Evolutionary conservation across 805 yeast species (phyloP).

Genomic region (Hyphopichia homilentoma): DNA sequence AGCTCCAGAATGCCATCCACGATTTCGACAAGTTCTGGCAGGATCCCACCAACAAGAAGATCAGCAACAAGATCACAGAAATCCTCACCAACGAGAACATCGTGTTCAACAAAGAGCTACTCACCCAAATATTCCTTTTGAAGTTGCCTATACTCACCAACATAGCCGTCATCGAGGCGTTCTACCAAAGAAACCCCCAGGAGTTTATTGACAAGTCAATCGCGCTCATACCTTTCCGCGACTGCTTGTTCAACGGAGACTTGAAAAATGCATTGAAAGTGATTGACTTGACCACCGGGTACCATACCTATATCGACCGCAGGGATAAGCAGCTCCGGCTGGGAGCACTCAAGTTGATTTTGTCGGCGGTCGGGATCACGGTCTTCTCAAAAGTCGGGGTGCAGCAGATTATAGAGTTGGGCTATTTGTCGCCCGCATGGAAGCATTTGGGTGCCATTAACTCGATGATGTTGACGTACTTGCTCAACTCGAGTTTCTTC

Average conservation of each 20-base stretch:
- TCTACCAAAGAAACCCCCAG: constrained; percentile 21
- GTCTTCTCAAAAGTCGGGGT: constrained; percentile 41
- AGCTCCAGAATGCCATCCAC: constrained; percentile 13
- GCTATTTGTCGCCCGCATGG: constrained; percentile 35
- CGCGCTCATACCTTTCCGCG: constrained; percentile 63
- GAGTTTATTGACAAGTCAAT: constrained; percentile 28
- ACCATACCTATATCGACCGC: constrained; percentile 42
- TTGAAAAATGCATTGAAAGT: constrained; percentile 52
- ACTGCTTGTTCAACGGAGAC: constrained; percentile 56
- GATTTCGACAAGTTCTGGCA: constrained; percentile 21
- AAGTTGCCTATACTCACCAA: constrained; percentile 29
- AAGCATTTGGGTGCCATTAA: constrained; percentile 43
- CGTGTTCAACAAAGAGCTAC: constrained; percentile 18
- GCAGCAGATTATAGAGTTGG: constrained; percentile 35
- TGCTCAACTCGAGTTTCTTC: constrained; percentile 38
- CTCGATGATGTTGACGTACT: constrained; percentile 38
- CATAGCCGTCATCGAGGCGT: constrained; percentile 23
- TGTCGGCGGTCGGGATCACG: constrained; percentile 30
- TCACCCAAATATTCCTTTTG: constrained; percentile 26
- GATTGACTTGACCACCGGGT: constrained; percentile 60
- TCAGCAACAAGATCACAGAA: constrained; percentile 16
- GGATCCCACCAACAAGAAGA: constrained; percentile 16
- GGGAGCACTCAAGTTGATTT: constrained; percentile 29
- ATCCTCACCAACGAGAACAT: constrained; percentile 16
- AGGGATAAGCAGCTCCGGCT: constrained; percentile 26